Evolutionary conservation across 1,139 yeast species (phyloP), one percentile per base, ranked within the genome.

Genomic region (Debaryomyces sp.): DNA sequence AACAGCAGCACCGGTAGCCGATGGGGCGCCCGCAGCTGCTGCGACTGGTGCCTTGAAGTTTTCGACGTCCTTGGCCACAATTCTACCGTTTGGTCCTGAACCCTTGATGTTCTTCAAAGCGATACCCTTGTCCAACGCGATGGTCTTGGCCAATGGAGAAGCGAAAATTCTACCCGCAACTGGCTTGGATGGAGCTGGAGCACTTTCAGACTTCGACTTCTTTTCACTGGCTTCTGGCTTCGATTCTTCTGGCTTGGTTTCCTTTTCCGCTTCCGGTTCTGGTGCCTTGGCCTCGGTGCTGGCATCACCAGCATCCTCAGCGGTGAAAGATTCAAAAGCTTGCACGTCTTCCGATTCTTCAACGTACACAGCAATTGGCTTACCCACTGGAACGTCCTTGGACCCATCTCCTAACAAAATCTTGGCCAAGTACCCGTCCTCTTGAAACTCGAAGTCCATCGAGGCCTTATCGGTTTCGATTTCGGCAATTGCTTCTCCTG

Each of bases 391-490:
- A 49, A 95, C 77, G 62, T 94, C 97, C 71, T 90, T 85, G 52
- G 96, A 72, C 47, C 98, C 97, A 56, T 85, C 92, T 33, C 82
- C 91, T 55, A 91, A 80, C 59, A 95, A 78, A 59, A 91, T 85
- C 79, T 94, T 89, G 57, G 99, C 98, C 65, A 94, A 78, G 76
- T 68, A 91, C 51, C 99, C 99, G 51, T 95, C 99, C 62, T 95
- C 99, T 77, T 92, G 98, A 79, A 94, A 94, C 75, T 94, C 99
- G 64, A 91, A 94, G 74, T 95, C 99, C 97, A 94, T 94, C 56
- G 92, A 87, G 50, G 99, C 99, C 79, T 94, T 94, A 71, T 94
- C 99, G 57, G 99, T 94, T 76, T 94, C 99, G 57, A 94, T 87
- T 72, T 94, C 99, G 50, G 97, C 97, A 60, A 94, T 82, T 48